Base-by-base conservation (phyloP, 768 basidiomycete species). In the Agrocybe praecox region DNA sequence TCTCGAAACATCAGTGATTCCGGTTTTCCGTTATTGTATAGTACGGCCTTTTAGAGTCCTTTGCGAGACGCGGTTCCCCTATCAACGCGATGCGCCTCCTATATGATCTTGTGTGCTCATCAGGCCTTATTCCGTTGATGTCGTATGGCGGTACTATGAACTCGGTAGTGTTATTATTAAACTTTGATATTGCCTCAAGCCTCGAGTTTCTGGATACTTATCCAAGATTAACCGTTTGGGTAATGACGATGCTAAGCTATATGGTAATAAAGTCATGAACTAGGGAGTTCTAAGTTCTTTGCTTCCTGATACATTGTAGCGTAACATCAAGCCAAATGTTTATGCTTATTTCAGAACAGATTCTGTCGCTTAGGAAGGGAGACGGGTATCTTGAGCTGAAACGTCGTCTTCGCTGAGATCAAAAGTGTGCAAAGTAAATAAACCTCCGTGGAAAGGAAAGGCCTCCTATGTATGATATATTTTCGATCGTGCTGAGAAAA, bases 111-210 rank as follows among this genome's bases (percentile, higher is more conserved):
- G 22, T 26, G 33, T 29, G 51, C 52, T 56, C 49, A 60, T 60
- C 49, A 57, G 18, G 32, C 50, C 45, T 52, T 44, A 57, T 57
- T 43, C 56, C 56, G 59, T 46, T 61, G 59, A 57, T 61, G 53
- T 57, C 59, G 55, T 61, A 53, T 46, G 45, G 12, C 43, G 55
- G 55, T 52, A 52, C 52, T 57, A 51, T 47, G 59, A 57, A 44
- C 59, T 53, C 54, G 55, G 46, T 50, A 53, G 43, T 56, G 42
- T 44, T 61, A 57, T 57, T 50, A 54, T 44, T 52, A 49, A 56
- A 23, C 53, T 43, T 49, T 23, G 34, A 34, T 54, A 40, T 40
- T 40, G 36, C n/a, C 36, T 40, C 12, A 40, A n/a, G 36, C 15
- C 15, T 34, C 15, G 33, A 34, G 33, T 34, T 34, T 34, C 7